Evolutionary conservation across 2,329 filamentous ascomycete genomes (phyloP).

Genomic region (Paraphaeosphaeria minitans): DNA sequence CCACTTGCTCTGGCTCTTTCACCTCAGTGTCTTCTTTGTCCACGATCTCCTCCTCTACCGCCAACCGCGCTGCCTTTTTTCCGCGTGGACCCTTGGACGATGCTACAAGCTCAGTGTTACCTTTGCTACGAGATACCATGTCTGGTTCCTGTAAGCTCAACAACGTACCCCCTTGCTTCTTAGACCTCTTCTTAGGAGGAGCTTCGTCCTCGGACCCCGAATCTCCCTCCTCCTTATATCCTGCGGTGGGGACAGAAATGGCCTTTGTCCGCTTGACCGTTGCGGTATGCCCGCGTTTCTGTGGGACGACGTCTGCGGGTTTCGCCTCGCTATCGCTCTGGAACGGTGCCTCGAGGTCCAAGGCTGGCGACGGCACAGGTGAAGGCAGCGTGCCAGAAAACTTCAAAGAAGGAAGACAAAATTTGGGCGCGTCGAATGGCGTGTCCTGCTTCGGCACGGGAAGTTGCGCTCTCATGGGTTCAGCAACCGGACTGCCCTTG

Average conservation of each 20-base stretch:
- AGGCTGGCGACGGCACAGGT: background rate
- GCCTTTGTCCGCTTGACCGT: background rate
- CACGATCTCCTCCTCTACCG: background rate
- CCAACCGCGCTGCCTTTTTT: background rate
- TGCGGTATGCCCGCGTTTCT: background rate
- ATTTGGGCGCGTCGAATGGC: background rate
- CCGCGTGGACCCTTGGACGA: background rate
- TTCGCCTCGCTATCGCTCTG: background rate
- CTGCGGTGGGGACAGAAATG: background rate
- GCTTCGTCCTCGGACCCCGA: conserved; percentile 14
- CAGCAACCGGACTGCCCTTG: background rate
- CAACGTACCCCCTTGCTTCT: background rate
- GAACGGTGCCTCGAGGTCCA: background rate
- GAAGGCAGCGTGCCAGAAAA: background rate
- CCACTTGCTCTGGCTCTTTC: background rate
- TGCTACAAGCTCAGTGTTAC: background rate
- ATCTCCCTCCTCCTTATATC: background rate
- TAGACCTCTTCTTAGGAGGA: conserved; percentile 15
- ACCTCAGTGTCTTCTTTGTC: background rate
- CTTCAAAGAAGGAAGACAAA: background rate
- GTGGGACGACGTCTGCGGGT: background rate
- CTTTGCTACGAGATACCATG: background rate
- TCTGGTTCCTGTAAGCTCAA: background rate
- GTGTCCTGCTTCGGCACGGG: background rate
- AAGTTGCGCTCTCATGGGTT: background rate